Conservation (phyloP, 352 stramenopile genomes). For the Bremia lactucae region DNA sequence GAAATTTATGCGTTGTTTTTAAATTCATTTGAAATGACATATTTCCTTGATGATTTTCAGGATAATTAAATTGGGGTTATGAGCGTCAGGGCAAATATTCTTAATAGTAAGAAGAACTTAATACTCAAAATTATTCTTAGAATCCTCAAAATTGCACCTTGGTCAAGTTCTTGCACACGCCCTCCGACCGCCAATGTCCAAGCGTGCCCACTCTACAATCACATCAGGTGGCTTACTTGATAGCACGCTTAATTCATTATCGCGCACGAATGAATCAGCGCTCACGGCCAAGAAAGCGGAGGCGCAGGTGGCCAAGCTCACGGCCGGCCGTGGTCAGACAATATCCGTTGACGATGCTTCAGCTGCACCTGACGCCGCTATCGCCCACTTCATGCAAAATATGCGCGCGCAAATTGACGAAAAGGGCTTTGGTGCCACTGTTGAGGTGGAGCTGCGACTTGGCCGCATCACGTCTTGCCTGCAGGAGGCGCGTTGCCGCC, state of each 20-base stretch:
- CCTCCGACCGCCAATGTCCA: constrained; percentile 38
- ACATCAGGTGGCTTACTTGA: constrained; percentile 31
- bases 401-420: constrained; percentile 72
- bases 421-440: constrained; percentile 60
- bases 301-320: constrained; percentile 61
- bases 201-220: constrained; percentile 45
- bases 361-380: constrained; percentile 56
- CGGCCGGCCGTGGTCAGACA: constrained; percentile 52
- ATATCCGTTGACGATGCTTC: constrained; percentile 63
- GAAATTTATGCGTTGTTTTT: too few relatives aligned
- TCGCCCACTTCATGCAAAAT: constrained; percentile 71
- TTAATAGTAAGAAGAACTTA: too few relatives aligned
- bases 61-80: too few relatives aligned
- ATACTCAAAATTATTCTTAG: too few relatives aligned
- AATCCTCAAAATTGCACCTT: constrained; percentile 6
- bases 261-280: constrained; percentile 64
- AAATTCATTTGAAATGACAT: too few relatives aligned
- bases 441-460: constrained; percentile 79
- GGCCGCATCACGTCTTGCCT: constrained; percentile 71
- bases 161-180: neutral
- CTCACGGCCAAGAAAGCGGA: constrained; percentile 66
- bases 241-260: constrained; percentile 67
- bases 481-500: constrained; percentile 59
- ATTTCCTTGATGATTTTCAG: too few relatives aligned
- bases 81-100: too few relatives aligned